These are phyloP conservation scores for Silene uniflora DNA, from an alignment of 148 eudicot genomes.

Conservation along the genomic window DNA sequence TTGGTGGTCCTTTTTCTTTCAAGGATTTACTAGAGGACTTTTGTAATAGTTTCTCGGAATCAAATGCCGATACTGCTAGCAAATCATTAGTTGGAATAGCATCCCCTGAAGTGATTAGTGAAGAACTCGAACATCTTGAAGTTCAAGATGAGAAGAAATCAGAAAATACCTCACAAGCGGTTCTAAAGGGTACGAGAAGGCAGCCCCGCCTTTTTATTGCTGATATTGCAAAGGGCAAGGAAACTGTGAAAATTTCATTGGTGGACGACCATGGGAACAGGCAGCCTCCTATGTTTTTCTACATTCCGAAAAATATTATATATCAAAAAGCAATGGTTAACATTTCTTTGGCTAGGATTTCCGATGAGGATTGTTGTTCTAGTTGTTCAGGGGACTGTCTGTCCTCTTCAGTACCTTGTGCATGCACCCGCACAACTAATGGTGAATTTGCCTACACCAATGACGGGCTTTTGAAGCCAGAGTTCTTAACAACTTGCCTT, in stretches of 20 bases:
- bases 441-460: conserved; percentile 71
- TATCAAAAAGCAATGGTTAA: conserved; percentile 55
- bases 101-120: conserved; percentile 15
- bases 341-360: conserved; percentile 55
- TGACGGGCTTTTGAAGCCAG: conserved; percentile 49
- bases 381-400: conserved; percentile 56
- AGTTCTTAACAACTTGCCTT: conserved; percentile 37
- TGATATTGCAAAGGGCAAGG: conserved; percentile 59
- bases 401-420: conserved; percentile 53
- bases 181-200: conserved; percentile 15
- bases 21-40: conserved; percentile 40
- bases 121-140: conserved; percentile 18
- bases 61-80: conserved; percentile 16
- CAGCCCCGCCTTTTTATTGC: conserved; percentile 18
- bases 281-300: conserved; percentile 41
- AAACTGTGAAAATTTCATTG: conserved; percentile 49
- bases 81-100: conserved; percentile 8
- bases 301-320: conserved; percentile 40
- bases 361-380: conserved; percentile 63
- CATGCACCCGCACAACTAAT: conserved; percentile 61
- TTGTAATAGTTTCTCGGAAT: conserved; percentile 36
- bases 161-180: conserved; percentile 16
- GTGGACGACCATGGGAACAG: conserved; percentile 37
- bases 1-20: conserved; percentile 35
- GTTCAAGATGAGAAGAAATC: conserved; percentile 21